These are phyloP conservation scores for Anthostomella pinea DNA, from an alignment of 2,329 filamentous ascomycete species.

Conservation along the genomic window DNA sequence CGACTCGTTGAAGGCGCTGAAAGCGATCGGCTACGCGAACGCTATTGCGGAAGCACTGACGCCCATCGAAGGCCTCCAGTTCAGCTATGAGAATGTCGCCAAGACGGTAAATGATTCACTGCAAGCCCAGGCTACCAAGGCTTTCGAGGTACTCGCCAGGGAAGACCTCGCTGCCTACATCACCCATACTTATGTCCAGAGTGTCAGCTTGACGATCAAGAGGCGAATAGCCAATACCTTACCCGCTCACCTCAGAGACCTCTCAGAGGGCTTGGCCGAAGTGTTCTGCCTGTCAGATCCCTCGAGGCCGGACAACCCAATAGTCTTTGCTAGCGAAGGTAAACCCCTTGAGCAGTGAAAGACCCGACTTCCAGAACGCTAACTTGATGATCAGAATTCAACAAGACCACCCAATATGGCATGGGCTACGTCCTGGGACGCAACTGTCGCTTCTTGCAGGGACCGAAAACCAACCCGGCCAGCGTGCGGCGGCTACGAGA, in stretches of 20 bases:
- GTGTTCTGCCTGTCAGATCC: conserved; percentile 77
- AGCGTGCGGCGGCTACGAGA: conserved; percentile 62
- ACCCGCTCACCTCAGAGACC: conserved; percentile 59
- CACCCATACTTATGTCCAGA: conserved; percentile 64
- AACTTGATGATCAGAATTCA: conserved; percentile 54
- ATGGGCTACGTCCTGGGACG: conserved; percentile 70
- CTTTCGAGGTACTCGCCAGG: conserved; percentile 61
- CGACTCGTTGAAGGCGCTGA: conserved; percentile 67
- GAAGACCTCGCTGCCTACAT: conserved; percentile 73
- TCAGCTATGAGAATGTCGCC: conserved; percentile 48
- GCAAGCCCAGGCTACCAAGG: conserved; percentile 60
- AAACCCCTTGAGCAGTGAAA: neutral
- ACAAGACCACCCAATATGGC: conserved; percentile 72
- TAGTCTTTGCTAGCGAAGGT: conserved; percentile 76
- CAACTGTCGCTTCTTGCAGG: conserved; percentile 77
- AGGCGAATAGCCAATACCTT: conserved; percentile 66
- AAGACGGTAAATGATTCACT: conserved; percentile 57
- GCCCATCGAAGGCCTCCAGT: conserved; percentile 52
- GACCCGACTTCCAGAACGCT: conserved; percentile 6
- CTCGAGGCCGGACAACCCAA: conserved; percentile 69
- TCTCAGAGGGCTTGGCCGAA: conserved; percentile 73
- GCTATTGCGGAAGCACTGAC: conserved; percentile 61
- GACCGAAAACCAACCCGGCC: conserved; percentile 64
- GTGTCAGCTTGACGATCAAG: conserved; percentile 67
- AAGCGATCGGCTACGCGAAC: conserved; percentile 70